Evolutionary conservation across 2,329 filamentous ascomycete genomes (phyloP), one percentile per base, ranked within the genome.

Genomic region (Phyllosticta citrichinensis): DNA sequence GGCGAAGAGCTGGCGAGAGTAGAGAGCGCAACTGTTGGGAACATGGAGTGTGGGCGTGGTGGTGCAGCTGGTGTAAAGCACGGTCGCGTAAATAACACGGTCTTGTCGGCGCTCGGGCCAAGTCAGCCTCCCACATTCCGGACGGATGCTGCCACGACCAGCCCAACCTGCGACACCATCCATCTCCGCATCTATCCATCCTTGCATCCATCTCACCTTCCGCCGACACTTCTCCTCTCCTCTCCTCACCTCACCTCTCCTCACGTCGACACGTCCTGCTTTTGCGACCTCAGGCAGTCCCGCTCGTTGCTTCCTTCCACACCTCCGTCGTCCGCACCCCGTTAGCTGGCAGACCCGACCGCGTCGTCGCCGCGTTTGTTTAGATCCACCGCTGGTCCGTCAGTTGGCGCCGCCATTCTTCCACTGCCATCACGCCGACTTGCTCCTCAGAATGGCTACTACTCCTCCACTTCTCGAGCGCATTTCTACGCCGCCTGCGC

Each of bases 401-500:
- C 51, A 50, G 14, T 55, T 20, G 14, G 27, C 27, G 20, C 50
- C 17, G 22, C 55, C 35, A 55, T 56, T 55, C 12, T 19, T 56
- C 54, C 52, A 30, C 8, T 20, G 22, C 25, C 33, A n/a, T 40
- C 24, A 14, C 35, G 47, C 5, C 9, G 24, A 20, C 12, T 50
- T 10, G 12, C 14, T 25, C 40, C 53, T 47, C 57, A 62, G 51
- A 55, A 74, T 75, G 73, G 68, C 74, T 56, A 71, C 80, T 59
- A 88, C 87, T 52, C 86, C 87, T 65, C 82, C 86, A 57, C 84
- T 83, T 64, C 78, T 82, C 47, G 73, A 77, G 52, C 75, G 76
- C 64, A 75, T 88, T 64, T 83, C 79, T 70, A 89, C 86, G 56
- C 88, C 88, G 63, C 82, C 83, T 51, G 85, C 88, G 60, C 88